Percentiles rank a stretch among this genome's conserved stretches.
phyloP scores from a whole-genome alignment of 306 rosid species.

The Biancaea sappan region DNA sequence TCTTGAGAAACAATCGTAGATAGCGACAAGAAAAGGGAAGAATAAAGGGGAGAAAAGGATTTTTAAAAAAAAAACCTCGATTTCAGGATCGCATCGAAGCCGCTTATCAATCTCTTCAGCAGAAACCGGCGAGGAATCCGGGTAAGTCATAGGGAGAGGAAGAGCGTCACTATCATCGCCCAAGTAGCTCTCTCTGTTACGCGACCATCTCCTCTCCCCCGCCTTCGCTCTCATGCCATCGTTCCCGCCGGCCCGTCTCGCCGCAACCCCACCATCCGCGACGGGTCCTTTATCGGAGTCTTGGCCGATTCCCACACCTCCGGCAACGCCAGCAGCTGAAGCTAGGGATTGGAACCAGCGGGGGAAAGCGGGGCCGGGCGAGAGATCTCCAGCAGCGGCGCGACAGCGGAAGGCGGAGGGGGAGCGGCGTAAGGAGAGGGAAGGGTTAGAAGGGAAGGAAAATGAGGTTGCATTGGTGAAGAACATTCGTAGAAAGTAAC shows the following conservation, averaged over 20 bases:
- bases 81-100: conserved; percentile 70
- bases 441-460: conserved; percentile 37
- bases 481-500: conserved; percentile 54
- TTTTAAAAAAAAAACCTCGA: conserved; percentile 73
- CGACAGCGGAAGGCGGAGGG: conserved; percentile 49
- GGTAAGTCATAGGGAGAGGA: conserved; percentile 89
- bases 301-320: conserved; percentile 50
- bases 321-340: conserved; percentile 44
- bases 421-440: neutral
- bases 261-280: conserved; percentile 40
- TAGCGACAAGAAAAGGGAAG: neutral
- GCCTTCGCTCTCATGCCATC: conserved; percentile 62
- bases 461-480: conserved; percentile 50
- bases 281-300: conserved; percentile 46
- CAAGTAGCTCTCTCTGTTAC: conserved; percentile 75
- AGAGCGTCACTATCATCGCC: conserved; percentile 66
- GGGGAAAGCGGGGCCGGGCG: conserved; percentile 46
- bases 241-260: conserved; percentile 41
- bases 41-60: neutral
- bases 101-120: conserved; percentile 73
- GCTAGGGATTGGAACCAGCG: conserved; percentile 54
- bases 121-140: conserved; percentile 75
- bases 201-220: conserved; percentile 77
- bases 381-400: conserved; percentile 55
- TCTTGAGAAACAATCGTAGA: neutral